Percentiles rank a stretch among this genome's conserved stretches.
phyloP scores from a whole-genome alignment of 2,329 filamentous ascomycete species.

The Parascedosporium putredinis region DNA sequence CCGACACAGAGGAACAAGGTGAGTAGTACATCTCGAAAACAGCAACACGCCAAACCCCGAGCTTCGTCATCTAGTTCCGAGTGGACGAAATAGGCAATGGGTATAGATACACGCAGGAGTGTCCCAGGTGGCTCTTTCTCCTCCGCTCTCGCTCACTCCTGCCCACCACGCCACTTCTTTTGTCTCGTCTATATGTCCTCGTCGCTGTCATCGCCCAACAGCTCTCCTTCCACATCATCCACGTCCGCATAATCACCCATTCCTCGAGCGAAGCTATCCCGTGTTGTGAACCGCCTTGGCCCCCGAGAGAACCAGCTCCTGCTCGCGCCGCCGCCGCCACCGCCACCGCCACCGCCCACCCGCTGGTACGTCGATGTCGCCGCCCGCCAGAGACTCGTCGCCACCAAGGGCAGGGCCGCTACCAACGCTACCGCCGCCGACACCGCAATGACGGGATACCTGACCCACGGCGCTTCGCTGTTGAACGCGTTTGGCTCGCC shows the following conservation, averaged over 20 bases:
- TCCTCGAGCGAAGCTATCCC: conserved; percentile 79
- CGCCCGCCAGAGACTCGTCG: conserved; percentile 61
- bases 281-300: conserved; percentile 68
- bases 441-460: conserved; percentile 67
- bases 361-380: conserved; percentile 40
- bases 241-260: conserved; percentile 81
- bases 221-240: conserved; percentile 87
- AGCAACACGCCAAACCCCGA: too few relatives aligned
- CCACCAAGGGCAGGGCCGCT: conserved; percentile 58
- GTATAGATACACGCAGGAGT: too few relatives aligned
- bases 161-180: not conserved
- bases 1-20: too few relatives aligned
- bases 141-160: too few relatives aligned
- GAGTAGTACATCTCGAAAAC: too few relatives aligned
- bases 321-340: conserved; percentile 31
- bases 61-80: too few relatives aligned
- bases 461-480: conserved; percentile 65
- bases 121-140: not conserved
- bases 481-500: conserved; percentile 60
- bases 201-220: conserved; percentile 87
- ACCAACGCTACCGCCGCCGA: conserved; percentile 52
- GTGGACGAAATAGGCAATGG: too few relatives aligned
- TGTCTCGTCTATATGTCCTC: conserved; percentile 53
- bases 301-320: conserved; percentile 43
- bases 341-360: conserved; percentile 35